Evolutionary conservation across 345 rosid species (phyloP).

Genomic region (Turritis glabra): DNA sequence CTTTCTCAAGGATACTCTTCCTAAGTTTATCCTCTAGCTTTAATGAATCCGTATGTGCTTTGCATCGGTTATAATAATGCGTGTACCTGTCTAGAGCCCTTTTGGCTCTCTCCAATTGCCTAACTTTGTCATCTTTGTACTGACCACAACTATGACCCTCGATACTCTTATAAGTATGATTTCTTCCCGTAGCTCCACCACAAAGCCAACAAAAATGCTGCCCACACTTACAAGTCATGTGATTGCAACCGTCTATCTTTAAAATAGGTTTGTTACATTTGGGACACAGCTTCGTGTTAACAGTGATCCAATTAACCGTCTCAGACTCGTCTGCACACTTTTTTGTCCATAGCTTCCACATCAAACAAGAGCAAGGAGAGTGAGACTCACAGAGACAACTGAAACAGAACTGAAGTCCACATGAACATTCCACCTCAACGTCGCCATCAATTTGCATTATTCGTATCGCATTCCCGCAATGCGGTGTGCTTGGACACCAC

Average conservation of each 20-base stretch:
- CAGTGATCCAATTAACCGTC: slow-evolving; percentile 81
- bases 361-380: slow-evolving; percentile 88
- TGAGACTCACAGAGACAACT: slow-evolving; percentile 56
- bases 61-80: slow-evolving; percentile 82
- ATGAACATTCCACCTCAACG: slow-evolving; percentile 87
- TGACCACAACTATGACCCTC: slow-evolving; percentile 88
- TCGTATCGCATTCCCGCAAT: slow-evolving; percentile 87
- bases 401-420: slow-evolving; percentile 63
- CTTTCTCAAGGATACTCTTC: slow-evolving; percentile 55
- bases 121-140: slow-evolving; percentile 42
- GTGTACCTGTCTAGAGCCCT: slow-evolving; percentile 75
- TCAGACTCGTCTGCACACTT: slow-evolving; percentile 75
- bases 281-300: slow-evolving; percentile 81
- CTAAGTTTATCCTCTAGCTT: slow-evolving; percentile 78
- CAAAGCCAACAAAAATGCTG: slow-evolving; percentile 92
- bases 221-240: slow-evolving; percentile 79
- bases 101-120: slow-evolving; percentile 63
- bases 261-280: slow-evolving; percentile 80
- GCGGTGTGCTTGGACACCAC: slow-evolving; percentile 95
- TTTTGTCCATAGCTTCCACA: slow-evolving; percentile 84
- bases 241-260: slow-evolving; percentile 93
- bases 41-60: slow-evolving; percentile 79
- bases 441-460: slow-evolving; percentile 41
- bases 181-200: slow-evolving; percentile 85
- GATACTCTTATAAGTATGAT: slow-evolving; percentile 66